Conservation (phyloP, 2,329 filamentous ascomycete species). For the Colletotrichum shisoi region DNA sequence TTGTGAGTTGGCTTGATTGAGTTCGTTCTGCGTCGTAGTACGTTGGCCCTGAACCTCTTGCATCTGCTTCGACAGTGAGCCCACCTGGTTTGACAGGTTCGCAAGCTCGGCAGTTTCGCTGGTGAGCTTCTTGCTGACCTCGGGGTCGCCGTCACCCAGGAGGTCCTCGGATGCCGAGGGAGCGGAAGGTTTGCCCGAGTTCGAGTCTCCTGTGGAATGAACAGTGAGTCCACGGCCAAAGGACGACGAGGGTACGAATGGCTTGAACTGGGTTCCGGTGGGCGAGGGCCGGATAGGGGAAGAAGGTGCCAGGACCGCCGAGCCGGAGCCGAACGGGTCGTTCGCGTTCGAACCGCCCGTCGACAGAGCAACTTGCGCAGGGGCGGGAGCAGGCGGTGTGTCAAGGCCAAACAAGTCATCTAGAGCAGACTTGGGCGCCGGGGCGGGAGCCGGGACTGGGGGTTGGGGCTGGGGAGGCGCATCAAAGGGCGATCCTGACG, state of each 20-base stretch:
- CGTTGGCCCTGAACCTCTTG: conserved; percentile 89
- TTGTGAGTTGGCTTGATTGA: conserved; percentile 81
- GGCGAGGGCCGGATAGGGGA: conserved; percentile 63
- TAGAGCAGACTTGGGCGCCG: conserved; percentile 76
- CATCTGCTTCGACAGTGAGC: conserved; percentile 90
- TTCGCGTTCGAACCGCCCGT: conserved; percentile 75
- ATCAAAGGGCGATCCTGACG: conserved; percentile 64
- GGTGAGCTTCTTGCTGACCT: conserved; percentile 85
- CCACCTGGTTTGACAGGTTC: conserved; percentile 95
- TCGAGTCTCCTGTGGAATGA: conserved; percentile 74
- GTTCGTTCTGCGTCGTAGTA: conserved; percentile 77
- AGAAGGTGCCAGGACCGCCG: conserved; percentile 57
- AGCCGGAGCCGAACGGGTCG: conserved; percentile 69
- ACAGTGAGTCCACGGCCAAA: conserved; percentile 85
- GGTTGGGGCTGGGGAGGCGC: conserved; percentile 48
- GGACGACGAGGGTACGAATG: conserved; percentile 89
- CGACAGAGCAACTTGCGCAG: conserved; percentile 67
- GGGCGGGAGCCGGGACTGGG: conserved; percentile 46
- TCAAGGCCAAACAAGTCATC: conserved; percentile 96
- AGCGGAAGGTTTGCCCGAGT: conserved; percentile 53
- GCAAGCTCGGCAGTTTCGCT: conserved; percentile 91
- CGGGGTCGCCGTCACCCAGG: conserved; percentile 87
- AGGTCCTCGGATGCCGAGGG: conserved; percentile 75
- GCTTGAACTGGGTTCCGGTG: conserved; percentile 73
- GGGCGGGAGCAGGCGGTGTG: conserved; percentile 55